Percentiles rank a stretch among this genome's conserved stretches.
Evolutionary conservation across 129 eudicot species (phyloP).

Genomic region (Logfia minima): DNA sequence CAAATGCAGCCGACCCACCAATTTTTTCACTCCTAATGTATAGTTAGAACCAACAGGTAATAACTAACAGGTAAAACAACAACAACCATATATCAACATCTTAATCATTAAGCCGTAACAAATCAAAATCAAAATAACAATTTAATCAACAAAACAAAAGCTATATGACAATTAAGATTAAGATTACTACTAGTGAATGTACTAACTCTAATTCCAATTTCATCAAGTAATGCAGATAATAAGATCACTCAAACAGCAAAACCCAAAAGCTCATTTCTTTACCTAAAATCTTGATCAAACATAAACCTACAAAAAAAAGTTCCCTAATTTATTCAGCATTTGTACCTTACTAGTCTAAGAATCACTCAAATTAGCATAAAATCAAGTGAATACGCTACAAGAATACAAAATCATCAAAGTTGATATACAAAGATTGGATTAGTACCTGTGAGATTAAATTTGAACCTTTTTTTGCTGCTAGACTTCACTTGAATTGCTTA

Average conservation of each 20-base stretch:
- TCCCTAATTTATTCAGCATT: too few species aligned
- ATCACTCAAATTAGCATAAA: too few species aligned
- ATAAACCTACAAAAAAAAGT: too few species aligned
- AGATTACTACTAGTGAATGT: neutral
- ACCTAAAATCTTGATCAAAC: too few species aligned
- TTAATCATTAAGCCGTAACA: neutral
- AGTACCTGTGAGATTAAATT: too few species aligned
- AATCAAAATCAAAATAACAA: neutral
- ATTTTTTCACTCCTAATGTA: neutral
- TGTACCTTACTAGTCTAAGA: too few species aligned
- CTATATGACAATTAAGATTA: neutral
- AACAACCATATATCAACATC: neutral
- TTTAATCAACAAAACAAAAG: neutral
- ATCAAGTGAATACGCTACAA: too few species aligned
- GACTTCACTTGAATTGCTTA: too few species aligned
- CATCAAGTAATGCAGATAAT: neutral
- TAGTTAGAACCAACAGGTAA: neutral
- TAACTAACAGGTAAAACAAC: neutral
- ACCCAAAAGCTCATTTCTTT: neutral
- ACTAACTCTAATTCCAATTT: neutral
- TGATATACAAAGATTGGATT: too few species aligned
- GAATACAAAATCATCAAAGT: too few species aligned
- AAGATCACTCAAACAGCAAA: neutral
- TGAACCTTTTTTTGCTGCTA: too few species aligned
- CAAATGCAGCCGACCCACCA: neutral